Evolutionary conservation across 2,329 filamentous ascomycete species (phyloP).

Genomic region (Fusarium sp.): DNA sequence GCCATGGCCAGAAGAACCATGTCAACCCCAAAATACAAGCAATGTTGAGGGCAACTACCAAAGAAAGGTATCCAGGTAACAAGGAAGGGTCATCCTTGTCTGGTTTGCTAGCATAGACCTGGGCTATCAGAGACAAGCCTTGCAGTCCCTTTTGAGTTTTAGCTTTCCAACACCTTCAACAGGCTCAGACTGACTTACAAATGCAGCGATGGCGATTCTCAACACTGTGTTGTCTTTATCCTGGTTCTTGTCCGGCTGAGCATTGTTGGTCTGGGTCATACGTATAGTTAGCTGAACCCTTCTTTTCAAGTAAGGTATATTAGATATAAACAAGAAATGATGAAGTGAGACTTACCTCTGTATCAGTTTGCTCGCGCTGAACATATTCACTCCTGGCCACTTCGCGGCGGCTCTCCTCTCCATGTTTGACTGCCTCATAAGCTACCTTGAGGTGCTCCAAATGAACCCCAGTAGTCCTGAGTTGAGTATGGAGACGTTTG

Average conservation of each 20-base stretch:
- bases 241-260: neutral
- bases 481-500: neutral
- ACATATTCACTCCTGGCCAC: neutral
- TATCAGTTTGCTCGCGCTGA: neutral
- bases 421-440: neutral
- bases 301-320: no score
- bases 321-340: no score
- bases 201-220: neutral
- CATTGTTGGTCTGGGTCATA: neutral
- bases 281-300: no score
- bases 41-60: neutral
- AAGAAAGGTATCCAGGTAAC: neutral
- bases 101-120: neutral
- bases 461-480: neutral
- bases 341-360: neutral
- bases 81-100: neutral
- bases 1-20: neutral
- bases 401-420: neutral
- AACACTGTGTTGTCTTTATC: neutral
- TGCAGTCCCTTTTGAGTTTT: neutral
- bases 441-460: neutral
- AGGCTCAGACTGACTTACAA: neutral
- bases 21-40: neutral
- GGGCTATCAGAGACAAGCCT: neutral
- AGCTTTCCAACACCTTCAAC: accelerated